phyloP scores from a whole-genome alignment of 2,329 filamentous ascomycete species.

The Raffaelea arxii region DNA sequence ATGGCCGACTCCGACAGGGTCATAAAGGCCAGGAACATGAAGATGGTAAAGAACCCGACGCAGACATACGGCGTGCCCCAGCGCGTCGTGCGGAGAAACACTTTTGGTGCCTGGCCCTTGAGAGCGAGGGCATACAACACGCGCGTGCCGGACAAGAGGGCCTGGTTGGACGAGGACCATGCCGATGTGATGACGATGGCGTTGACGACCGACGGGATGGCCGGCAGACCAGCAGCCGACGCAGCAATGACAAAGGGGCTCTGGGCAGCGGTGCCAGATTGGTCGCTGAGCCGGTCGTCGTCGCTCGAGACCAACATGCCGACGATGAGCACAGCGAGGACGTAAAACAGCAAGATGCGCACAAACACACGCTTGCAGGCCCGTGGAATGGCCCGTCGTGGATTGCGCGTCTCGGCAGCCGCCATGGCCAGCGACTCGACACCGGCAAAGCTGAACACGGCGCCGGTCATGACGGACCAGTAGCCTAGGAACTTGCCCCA shows the following conservation, averaged over 20 bases:
- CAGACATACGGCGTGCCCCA: constrained; percentile 49
- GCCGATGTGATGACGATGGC: constrained; percentile 65
- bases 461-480: constrained; percentile 46
- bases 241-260: constrained; percentile 65
- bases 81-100: constrained; percentile 42
- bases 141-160: constrained; percentile 48
- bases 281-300: constrained; percentile 39
- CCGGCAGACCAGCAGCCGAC: constrained; percentile 54
- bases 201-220: constrained; percentile 64
- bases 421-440: constrained; percentile 40
- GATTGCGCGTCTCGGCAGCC: constrained; percentile 63
- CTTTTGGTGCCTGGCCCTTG: constrained; percentile 45
- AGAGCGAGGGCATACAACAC: constrained; percentile 50
- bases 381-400: constrained; percentile 59
- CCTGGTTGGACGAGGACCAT: constrained; percentile 60
- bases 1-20: constrained; percentile 33
- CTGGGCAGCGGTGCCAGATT: constrained; percentile 40
- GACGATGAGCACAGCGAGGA: constrained; percentile 57
- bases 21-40: constrained; percentile 31
- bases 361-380: constrained; percentile 69
- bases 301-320: constrained; percentile 57
- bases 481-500: constrained; percentile 48
- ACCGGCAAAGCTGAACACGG: constrained; percentile 49
- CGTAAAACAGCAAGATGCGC: constrained; percentile 62
- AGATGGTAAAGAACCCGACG: constrained; percentile 29